Evolutionary conservation across 2,329 filamentous ascomycete genomes (phyloP).

Genomic region (Colletotrichum abscissum): DNA sequence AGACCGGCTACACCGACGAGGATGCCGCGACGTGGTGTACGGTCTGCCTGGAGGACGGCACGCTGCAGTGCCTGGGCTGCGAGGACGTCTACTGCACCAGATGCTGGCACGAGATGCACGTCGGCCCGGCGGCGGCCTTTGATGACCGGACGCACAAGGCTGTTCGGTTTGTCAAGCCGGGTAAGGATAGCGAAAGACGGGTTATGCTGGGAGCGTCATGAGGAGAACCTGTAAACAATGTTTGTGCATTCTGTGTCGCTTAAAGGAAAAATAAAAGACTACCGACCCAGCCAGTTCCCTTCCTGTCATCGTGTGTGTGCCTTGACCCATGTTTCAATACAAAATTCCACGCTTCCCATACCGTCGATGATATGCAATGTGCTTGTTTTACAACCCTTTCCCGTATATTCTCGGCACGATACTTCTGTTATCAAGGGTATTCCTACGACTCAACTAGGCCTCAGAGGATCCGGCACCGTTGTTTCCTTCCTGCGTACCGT

Average conservation of each 20-base stretch:
- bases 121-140: conserved; percentile 73
- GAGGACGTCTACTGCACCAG: conserved; percentile 80
- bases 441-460: neutral
- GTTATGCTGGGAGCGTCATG: conserved; percentile 51
- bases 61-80: conserved; percentile 78
- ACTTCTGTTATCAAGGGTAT: neutral
- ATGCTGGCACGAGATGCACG: conserved; percentile 87
- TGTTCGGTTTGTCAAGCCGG: conserved; percentile 64
- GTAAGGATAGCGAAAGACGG: conserved; percentile 45
- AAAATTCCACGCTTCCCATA: conserved; percentile 1
- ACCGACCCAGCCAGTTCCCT: neutral
- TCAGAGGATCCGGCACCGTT: conserved; percentile 22
- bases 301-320: conserved; percentile 9
- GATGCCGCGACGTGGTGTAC: conserved; percentile 83
- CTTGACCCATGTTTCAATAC: conserved; percentile 4
- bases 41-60: conserved; percentile 84
- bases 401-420: neutral
- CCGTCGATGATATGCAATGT: neutral
- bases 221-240: neutral
- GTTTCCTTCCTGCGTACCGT: conserved; percentile 23
- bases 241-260: conserved; percentile 23
- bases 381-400: neutral
- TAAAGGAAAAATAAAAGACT: neutral
- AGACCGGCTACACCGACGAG: conserved; percentile 69
- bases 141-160: conserved; percentile 79